Evolutionary conservation across 2,329 filamentous ascomycete genomes (phyloP).

Genomic region (Trichoderma atrobrunneum): DNA sequence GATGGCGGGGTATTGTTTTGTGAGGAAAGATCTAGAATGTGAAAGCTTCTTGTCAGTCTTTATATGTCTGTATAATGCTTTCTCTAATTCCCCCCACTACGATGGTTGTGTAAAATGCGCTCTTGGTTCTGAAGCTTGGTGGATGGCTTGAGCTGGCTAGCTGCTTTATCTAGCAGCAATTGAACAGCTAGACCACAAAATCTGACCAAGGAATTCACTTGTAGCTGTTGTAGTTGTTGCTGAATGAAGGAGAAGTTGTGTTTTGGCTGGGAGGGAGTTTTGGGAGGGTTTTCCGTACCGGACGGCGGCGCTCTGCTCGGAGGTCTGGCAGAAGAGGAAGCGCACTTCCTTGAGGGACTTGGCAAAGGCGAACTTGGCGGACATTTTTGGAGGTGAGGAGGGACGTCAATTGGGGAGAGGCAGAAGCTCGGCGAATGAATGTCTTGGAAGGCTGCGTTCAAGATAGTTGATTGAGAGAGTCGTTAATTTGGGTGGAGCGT

Average conservation of each 20-base stretch:
- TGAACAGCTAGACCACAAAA: not conserved
- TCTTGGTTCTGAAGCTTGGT: not conserved
- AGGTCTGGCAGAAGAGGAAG: conserved; percentile 95
- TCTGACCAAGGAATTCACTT: not conserved
- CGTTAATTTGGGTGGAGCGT: not conserved
- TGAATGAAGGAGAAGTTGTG: not conserved
- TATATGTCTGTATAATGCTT: not conserved
- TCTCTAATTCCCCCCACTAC: not conserved
- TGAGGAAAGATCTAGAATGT: conserved; percentile 77
- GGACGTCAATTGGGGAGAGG: not conserved
- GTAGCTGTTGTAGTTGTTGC: not conserved
- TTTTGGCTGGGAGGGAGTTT: not conserved
- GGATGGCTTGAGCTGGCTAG: not conserved
- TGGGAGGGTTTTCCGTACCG: conserved; percentile 55
- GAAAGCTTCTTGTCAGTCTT: conserved; percentile 21
- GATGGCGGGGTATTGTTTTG: conserved; percentile 92
- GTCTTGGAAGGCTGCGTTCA: not conserved
- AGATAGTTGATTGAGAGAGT: not conserved
- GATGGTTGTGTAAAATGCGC: not conserved
- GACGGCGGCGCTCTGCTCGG: conserved; percentile 82
- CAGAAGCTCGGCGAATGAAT: not conserved
- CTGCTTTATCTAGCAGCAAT: not conserved
- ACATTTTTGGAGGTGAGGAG: conserved; percentile 75
- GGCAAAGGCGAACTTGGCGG: conserved; percentile 87
- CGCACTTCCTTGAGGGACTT: conserved; percentile 90